Evolutionary conservation across 2,329 filamentous ascomycete species (phyloP).

Genomic region (Colletotrichum sidae): DNA sequence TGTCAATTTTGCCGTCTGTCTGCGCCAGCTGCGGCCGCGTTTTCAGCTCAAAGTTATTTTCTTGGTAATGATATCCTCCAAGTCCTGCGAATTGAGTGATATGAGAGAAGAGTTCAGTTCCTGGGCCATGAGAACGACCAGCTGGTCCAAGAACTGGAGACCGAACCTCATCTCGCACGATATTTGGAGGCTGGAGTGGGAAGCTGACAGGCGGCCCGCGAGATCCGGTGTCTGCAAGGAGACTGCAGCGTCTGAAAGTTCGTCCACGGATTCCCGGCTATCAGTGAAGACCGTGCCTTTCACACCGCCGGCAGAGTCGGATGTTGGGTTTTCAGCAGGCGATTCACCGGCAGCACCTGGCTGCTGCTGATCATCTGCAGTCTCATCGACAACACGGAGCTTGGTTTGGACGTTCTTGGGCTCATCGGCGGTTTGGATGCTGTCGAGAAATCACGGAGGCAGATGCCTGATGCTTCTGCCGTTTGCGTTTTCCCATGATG

Average conservation of each 20-base stretch:
- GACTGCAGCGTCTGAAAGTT: conserved; percentile 1
- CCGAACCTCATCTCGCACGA: conserved; percentile 6
- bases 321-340: not conserved
- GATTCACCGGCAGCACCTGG: not conserved
- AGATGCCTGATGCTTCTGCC: conserved; percentile 1
- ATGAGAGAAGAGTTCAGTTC: conserved; percentile 6
- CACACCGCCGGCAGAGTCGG: not conserved
- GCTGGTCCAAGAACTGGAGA: conserved; percentile 4
- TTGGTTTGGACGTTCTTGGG: conserved; percentile 4
- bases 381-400: not conserved
- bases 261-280: not conserved
- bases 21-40: not conserved
- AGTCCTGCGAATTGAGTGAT: conserved; percentile 1
- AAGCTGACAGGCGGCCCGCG: not conserved
- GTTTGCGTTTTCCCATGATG: not conserved
- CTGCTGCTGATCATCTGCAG: not conserved
- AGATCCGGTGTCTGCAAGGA: conserved; percentile 3
- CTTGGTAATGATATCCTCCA: conserved; percentile 3
- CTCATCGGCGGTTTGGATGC: not conserved
- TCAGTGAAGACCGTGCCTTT: not conserved
- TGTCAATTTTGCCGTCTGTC: not conserved
- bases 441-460: conserved; percentile 2
- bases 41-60: not conserved
- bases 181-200: conserved; percentile 3
- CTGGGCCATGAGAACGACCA: conserved; percentile 2